Evolutionary conservation across 1,139 yeast genomes (phyloP), one percentile per base, ranked within the genome.

Genomic region (Pichia sp.): DNA sequence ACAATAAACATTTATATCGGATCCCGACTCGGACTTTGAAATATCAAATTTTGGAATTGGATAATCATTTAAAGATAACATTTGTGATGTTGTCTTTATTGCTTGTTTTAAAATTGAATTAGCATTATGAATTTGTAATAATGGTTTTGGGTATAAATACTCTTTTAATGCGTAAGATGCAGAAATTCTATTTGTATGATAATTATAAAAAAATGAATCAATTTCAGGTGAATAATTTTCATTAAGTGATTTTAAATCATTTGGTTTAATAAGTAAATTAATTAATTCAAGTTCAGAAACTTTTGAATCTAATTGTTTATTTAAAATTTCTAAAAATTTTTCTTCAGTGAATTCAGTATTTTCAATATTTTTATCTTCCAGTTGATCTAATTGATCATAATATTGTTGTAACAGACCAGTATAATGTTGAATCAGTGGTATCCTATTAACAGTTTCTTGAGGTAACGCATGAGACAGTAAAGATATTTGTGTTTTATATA

Each of bases 11-110:
- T 46, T 27, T 5, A 47, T 18, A 11, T 45, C 41, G 7, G 44
- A 5, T 3, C 8, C n/a, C 42, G 44, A 6, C 28, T 29, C 3
- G 11, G 18, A 10, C 5, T 42, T 10, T 7, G 44, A 43, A 7
- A 58, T 41, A 4, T 45, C 44, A 26, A 61, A 57, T 18, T 48
- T 53, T 3, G 64, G 64, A 10, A 57, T 46, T 11, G 65, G 65
- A 45, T 61, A 61, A 34, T 57, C 61, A 37, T 61, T 61, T n/a
- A 61, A 43, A 2, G 55, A 52, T 10, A 61, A 45, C 11, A 60
- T 56, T 4, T 50, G 46, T 7, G 53, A 48, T 4, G 65, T 61
- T 39, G 55, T 53, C 29, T 53, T 47, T 26, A 60, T 55, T 1
- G 62, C 55, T 6, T 48, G 43, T 11, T 53, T 44, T 1, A 58